phyloP scores from a whole-genome alignment of 768 basidiomycete species.

The Candolleomyces aberdarensis region DNA sequence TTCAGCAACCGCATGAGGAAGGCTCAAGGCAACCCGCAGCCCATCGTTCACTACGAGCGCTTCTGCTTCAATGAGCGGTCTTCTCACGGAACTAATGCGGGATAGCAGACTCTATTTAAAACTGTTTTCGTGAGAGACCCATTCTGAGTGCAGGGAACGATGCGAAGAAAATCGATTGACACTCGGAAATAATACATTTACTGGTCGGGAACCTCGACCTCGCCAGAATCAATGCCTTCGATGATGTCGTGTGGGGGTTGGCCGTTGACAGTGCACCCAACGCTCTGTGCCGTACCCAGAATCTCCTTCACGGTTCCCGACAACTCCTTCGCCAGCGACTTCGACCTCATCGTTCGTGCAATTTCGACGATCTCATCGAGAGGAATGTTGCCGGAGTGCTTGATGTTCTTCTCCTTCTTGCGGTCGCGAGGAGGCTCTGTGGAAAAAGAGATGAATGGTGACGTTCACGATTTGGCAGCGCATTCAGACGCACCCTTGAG shows the following conservation, averaged over 20 bases:
- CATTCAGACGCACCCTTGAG: constrained; percentile 79
- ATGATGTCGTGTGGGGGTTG: constrained; percentile 91
- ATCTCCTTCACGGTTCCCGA: constrained; percentile 95
- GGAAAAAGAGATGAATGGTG: background rate
- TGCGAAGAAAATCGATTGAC: constrained; percentile 19
- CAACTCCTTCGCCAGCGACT: constrained; percentile 91
- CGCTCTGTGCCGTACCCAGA: constrained; percentile 93
- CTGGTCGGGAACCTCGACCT: constrained; percentile 84
- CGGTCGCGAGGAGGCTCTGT: constrained; percentile 97
- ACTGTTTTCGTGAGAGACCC: too few species aligned
- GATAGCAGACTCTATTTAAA: background rate
- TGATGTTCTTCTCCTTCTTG: constrained; percentile 99
- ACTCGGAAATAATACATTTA: constrained; percentile 41
- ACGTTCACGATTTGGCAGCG: background rate
- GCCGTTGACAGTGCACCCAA: constrained; percentile 96
- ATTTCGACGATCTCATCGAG: constrained; percentile 94
- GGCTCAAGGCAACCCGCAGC: too few species aligned
- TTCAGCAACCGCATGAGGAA: too few species aligned
- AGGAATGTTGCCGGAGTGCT: constrained; percentile 91
- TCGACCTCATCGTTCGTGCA: constrained; percentile 92
- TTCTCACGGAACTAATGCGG: background rate
- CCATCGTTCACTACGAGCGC: too few species aligned
- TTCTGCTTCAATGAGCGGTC: too few species aligned
- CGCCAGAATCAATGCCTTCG: constrained; percentile 80
- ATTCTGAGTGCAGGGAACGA: background rate